These are phyloP conservation scores for Hyphopichia fennica DNA, from an alignment of 1,139 yeast species.

Conservation along the genomic window DNA sequence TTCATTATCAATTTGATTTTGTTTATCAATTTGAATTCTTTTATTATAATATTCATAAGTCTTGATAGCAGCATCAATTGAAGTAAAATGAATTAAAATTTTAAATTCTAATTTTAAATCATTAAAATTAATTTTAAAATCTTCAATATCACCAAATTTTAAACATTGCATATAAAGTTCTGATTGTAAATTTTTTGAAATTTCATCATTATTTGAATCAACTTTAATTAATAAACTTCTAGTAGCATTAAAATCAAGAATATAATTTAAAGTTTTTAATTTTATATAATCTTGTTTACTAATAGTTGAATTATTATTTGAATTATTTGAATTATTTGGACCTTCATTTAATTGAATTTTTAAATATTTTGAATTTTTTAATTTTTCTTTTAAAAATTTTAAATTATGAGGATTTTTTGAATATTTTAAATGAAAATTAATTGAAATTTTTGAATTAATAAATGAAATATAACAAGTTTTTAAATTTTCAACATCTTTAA, in stretches of 20 bases:
- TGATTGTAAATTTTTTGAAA: conserved; percentile 11
- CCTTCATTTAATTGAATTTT: conserved; percentile 32
- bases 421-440: conserved; percentile 36
- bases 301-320: conserved; percentile 6
- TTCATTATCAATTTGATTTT: conserved; percentile 16
- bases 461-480: conserved; percentile 43
- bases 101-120: conserved; percentile 8
- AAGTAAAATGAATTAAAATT: conserved; percentile 34
- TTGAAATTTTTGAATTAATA: conserved; percentile 35
- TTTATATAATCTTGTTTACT: conserved; percentile 38
- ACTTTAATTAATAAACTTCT: conserved; percentile 29
- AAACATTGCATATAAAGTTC: conserved; percentile 23
- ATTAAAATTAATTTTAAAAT: conserved; percentile 15
- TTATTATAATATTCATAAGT: conserved; percentile 33
- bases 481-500: conserved; percentile 19
- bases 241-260: conserved; percentile 42
- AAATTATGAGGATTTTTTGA: conserved; percentile 27
- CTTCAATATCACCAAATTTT: conserved; percentile 39
- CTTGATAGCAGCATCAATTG: conserved; percentile 42
- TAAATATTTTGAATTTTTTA: conserved; percentile 31
- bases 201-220: not conserved
- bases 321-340: conserved; percentile 5
- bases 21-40: conserved; percentile 24
- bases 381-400: conserved; percentile 22
- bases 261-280: conserved; percentile 43